Evolutionary conservation across 163 green algal species (phyloP), one percentile per base, ranked within the genome.

Genomic region (Coccomyxa subellipsoidea): DNA sequence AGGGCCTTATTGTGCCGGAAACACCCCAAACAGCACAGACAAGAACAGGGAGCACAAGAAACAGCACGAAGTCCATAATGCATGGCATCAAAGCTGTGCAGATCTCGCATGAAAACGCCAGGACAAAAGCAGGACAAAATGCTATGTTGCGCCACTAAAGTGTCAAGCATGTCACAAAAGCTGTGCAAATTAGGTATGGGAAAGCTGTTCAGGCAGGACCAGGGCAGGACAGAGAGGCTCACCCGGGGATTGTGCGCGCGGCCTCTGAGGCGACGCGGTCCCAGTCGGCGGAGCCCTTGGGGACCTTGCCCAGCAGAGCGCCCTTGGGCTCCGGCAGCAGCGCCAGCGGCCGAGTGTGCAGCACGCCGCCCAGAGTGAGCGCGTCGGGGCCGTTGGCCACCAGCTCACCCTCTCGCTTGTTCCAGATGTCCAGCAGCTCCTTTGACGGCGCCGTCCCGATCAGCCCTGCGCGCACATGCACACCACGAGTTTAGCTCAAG

Each of bases 381-480:
- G 73, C 79, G 36, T 89, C 80, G 6, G 85, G 80, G 12, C 90
- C 90, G 4, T 77, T 83, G 40, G 88, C 84, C 79, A 94, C 89
- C 79, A 96, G 88, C 10, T 79, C 83, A 0, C 73, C 23, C 87
- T 96, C 92, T 7, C 92, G 83, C 38, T 85, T 70, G 72, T 96
- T 96, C 92, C 92, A 96, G 77, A 96, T 95, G 15, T 92, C 80
- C 27, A 96, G 86, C 73, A 96, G 89, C 89, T 95, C 92, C 53
- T 91, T 69, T 78, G 81, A 90, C 47, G 92, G 92, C 6, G 92
- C 92, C 23, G 92, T 96, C 69, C 92, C 92, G 77, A 95, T 95
- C 10, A 95, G 84, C 15, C 92, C 91, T 77, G 21, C 70, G 32
- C 70, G 34, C 47, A 59, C 23, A 18, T 8, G 15, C 47, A 59